Evolutionary conservation across 2,329 filamentous ascomycete genomes (phyloP), one percentile per base, ranked within the genome.

Genomic region (Acarospora socialis): DNA sequence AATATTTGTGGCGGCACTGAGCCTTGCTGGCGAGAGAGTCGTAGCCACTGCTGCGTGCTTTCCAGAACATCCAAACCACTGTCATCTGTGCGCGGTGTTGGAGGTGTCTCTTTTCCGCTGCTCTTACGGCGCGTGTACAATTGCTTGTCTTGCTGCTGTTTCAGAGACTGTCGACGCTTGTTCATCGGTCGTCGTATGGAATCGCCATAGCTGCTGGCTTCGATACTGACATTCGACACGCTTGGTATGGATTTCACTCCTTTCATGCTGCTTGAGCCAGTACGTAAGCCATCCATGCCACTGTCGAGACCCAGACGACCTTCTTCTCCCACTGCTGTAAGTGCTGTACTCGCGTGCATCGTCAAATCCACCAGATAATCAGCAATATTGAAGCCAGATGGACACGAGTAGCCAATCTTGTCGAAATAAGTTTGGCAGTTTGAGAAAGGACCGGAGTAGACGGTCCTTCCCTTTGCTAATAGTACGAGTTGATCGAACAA

Each of bases 321-420:
- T 26, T 69, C 60, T 29, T 74, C 70, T 18, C 73, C 65, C 2
- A 64, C 55, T 7, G 66, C 58, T 1, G 66, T 63, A 21, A 57
- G 60, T 9, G 66, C 61, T 32, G 67, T 65, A 36, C 81, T 73
- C 15, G 84, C 86, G 52, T 98, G 90, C 87, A 98, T 95, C 0
- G 90, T 95, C 23, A 98, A 66, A 52, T 98, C 90, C 18, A 98
- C 86, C 4, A 98, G 70, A 50, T 94, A 98, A 53, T 98, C 90
- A 3, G 90, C 90, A 55, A 98, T 95, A 49, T 98, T 98, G 68
- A 95, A 98, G 2, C 92, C 92, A 15, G 86, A 79, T 7, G 90
- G 90, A 49, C 92, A 98, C 29, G 80, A 66, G 53, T 94, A 98
- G 25, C 90, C 92, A 39, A 93, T 77, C 28, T 74, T 69, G 49